Evolutionary conservation across 352 stramenopile species (phyloP), one percentile per base, ranked within the genome.

Genomic region (Plasmopara muralis): DNA sequence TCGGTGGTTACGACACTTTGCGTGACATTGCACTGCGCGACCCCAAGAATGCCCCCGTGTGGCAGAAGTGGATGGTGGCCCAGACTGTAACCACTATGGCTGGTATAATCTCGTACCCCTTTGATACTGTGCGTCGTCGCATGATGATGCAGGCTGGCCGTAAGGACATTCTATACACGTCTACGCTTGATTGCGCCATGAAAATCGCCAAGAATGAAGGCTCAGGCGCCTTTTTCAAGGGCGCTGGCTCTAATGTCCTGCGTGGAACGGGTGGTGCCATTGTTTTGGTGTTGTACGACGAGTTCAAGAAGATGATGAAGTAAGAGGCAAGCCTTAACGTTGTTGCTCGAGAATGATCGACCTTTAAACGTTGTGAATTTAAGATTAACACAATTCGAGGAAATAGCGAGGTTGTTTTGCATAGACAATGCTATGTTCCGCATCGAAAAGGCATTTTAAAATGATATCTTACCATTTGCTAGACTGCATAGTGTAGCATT

Each of bases 101-200:
- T 43, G 94, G 94, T 69, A 97, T 97, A 45, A 74, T 96, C 58
- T 97, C 91, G 66, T 98, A 98, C 87, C 95, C 95, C 25, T 97
- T 98, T 70, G 95, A 98, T 76, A 97, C 89, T 13, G 74, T 98
- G 39, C 83, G 95, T 72, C 80, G 95, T 74, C 85, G 93, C 59
- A 89, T 98, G 68, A 98, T 98, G 95, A 98, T 98, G 95, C 92
- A 98, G 80, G 89, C 89, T 66, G 95, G 97, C 64, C 97, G 97
- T 70, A 78, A 80, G 47, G 92, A 99, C 68, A 97, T 97, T 69
- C 69, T 98, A 44, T 99, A 99, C 95, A 97, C 84, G 72, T 95
- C 89, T 58, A 99, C 96, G 50, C 35, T 91, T 37, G 93, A 99
- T 77, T 99, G 95, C 76, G 97, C 97, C 56, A 44, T 25, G 40